Evolutionary conservation across 331 rosid species (phyloP), one percentile per base, ranked within the genome.

Genomic region (Erythrophleum ivorense): DNA sequence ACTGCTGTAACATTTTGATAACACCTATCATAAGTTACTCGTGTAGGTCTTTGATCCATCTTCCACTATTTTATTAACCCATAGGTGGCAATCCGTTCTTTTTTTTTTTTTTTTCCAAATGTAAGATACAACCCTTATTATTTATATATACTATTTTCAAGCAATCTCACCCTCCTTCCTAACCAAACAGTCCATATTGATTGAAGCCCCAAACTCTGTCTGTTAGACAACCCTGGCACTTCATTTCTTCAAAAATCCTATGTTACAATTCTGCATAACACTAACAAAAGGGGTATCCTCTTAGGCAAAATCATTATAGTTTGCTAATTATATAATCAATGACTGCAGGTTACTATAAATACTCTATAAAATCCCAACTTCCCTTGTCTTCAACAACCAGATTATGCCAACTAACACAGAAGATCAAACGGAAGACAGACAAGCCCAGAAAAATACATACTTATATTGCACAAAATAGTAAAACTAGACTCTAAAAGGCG

Each of bases 11-110:
- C 53, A 78, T 49, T 34, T 75, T 4, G n/a, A 11, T 62, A 79
- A 57, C 48, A 55, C 11, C 53, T 1, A 14, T 43, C 21, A 9
- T 15, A 4, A 54, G 19, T 40, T 24, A 68, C 66, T 76, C 59
- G 14, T 48, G 29, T 46, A 52, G 16, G 49, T 18, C 29, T 24
- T 71, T 50, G 24, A 18, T 62, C 68, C 78, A 29, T 63, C 46
- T 66, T 60, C 62, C 33, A 40, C 75, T 15, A 78, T 68, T 83
- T 72, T 40, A 78, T 33, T 73, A 65, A 78, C 46, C 67, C 57
- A 82, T 11, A 57, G 34, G 58, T 19, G 18, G 65, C 43, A 83
- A 75, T 41, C 5, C 7, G 48, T 43, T 43, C 48, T 4, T 24
- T 24, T 24, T 24, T 24, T 24, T n/a, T 34, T 34, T 15, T 33